Evolutionary conservation across 2,329 filamentous ascomycete genomes (phyloP).

Genomic region (Harringtonia lauricola): DNA sequence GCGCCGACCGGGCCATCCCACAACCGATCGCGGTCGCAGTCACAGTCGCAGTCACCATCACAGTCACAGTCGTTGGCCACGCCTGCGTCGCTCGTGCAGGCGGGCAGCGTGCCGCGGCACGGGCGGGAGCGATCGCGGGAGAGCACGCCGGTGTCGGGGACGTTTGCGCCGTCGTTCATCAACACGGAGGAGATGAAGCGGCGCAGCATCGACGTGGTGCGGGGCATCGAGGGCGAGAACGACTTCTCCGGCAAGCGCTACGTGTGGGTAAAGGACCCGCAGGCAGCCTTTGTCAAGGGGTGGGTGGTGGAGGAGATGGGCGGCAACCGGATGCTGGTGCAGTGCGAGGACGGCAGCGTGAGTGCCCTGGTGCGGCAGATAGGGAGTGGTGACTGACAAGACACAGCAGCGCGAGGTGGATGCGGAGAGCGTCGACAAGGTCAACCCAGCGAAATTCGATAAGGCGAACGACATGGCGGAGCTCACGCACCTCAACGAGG

Average conservation of each 20-base stretch:
- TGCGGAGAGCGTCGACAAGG: conserved; percentile 85
- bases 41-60: no score
- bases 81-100: conserved; percentile 6
- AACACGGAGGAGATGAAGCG: conserved; percentile 67
- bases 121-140: conserved; percentile 51
- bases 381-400: conserved; percentile 10
- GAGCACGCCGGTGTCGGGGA: conserved; percentile 56
- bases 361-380: conserved; percentile 20
- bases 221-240: conserved; percentile 88
- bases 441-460: conserved; percentile 98
- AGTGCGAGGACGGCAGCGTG: conserved; percentile 87
- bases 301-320: conserved; percentile 78
- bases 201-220: conserved; percentile 37
- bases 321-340: conserved; percentile 62
- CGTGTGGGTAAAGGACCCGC: conserved; percentile 87
- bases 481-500: conserved; percentile 93
- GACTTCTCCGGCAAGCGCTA: conserved; percentile 98
- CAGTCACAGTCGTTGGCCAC: neutral
- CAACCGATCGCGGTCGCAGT: conserved; percentile 23
- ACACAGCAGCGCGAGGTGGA: conserved; percentile 74
- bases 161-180: conserved; percentile 95
- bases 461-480: conserved; percentile 99
- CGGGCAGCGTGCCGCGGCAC: conserved; percentile 22
- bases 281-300: conserved; percentile 81
- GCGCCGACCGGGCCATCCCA: conserved; percentile 39